Base-by-base conservation (phyloP, 148 eudicot genomes). In the Fallopia convolvulus region DNA sequence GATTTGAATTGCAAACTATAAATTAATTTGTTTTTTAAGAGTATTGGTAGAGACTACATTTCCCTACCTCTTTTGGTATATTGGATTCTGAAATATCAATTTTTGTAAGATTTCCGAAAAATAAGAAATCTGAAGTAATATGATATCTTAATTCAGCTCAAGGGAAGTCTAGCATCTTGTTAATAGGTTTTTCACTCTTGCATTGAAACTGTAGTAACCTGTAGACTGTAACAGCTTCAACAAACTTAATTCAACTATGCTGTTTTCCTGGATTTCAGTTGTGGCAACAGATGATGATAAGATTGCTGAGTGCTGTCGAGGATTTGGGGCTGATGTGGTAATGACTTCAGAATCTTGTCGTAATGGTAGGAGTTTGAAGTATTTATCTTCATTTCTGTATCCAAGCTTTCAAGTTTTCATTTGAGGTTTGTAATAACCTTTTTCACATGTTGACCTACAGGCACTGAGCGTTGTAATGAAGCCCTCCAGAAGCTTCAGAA, bases 211-310 rank as follows among this genome's bases (percentile, higher is more conserved):
- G 39, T 23, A 26, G 70, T 58, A 58, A 26, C 23, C 6, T 55
- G 33, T 61, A 61, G 13, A 36, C 40, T 63, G 40, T 63, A 63
- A 32, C 66, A 63, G 40, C 70, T 63, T 63, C 70, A 63, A 63
- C 66, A 7, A 21, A 60, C 9, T 33, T 6, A 14, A 6, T 14
- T 68, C 20, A 68, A 39, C 36, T 23, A 26, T 14, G 11, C 20
- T 68, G 42, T 71, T 41, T 82, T 79, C 30, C 21, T 76, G 61
- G 48, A 12, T 44, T 86, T 77, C 84, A 93, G 99, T 95, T 87
- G 98, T 95, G 84, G 99, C 98, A 46, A 95, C 98, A 23, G 99
- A 95, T 85, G 97, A 96, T 87, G 93, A 93, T 44, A 93, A 90
- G 85, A 93, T 93, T 84, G 98, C 98, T 52, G 90, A 88, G 47